Evolutionary conservation across 1,284 basidiomycete species (phyloP).

Genomic region (Exobasidium cylindrosporum): DNA sequence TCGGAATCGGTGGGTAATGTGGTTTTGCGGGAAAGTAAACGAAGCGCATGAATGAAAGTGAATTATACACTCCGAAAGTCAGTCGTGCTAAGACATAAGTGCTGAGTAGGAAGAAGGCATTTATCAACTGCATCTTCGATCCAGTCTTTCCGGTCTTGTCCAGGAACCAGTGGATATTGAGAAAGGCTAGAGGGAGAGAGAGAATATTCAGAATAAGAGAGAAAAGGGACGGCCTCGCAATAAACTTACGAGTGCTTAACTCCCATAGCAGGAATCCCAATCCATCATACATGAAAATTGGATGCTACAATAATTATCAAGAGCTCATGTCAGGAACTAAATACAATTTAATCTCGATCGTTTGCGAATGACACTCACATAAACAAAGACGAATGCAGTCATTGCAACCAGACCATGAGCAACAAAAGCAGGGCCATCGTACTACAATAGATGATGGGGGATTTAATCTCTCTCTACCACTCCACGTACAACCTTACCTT

Average conservation of each 20-base stretch:
- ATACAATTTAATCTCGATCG: neutral
- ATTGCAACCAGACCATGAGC: slow-evolving; percentile 53
- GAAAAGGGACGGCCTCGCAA: too few relatives aligned
- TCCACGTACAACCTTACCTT: too few relatives aligned
- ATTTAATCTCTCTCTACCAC: too few relatives aligned
- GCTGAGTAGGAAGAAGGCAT: slow-evolving; percentile 50
- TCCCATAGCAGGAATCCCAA: slow-evolving; percentile 56
- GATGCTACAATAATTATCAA: slow-evolving; percentile 24
- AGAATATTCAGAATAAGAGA: slow-evolving; percentile 5
- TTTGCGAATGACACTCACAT: slow-evolving; percentile 16
- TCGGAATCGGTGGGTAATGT: slow-evolving; percentile 29
- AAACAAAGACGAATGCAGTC: slow-evolving; percentile 48
- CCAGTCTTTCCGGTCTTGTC: slow-evolving; percentile 57
- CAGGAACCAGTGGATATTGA: slow-evolving; percentile 57
- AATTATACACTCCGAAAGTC: slow-evolving; percentile 54
- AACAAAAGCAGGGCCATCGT: slow-evolving; percentile 56
- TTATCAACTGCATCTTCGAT: slow-evolving; percentile 51
- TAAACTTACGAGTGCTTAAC: slow-evolving; percentile 43
- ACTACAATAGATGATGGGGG: slow-evolving; percentile 9
- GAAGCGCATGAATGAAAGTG: slow-evolving; percentile 40
- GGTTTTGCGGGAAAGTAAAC: slow-evolving; percentile 37
- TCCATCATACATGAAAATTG: slow-evolving; percentile 56
- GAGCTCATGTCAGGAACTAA: neutral
- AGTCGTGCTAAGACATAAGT: slow-evolving; percentile 54
- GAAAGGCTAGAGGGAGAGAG: slow-evolving; percentile 38